phyloP scores from a whole-genome alignment of 106 monocot species.

The Dendrobium nobile region DNA sequence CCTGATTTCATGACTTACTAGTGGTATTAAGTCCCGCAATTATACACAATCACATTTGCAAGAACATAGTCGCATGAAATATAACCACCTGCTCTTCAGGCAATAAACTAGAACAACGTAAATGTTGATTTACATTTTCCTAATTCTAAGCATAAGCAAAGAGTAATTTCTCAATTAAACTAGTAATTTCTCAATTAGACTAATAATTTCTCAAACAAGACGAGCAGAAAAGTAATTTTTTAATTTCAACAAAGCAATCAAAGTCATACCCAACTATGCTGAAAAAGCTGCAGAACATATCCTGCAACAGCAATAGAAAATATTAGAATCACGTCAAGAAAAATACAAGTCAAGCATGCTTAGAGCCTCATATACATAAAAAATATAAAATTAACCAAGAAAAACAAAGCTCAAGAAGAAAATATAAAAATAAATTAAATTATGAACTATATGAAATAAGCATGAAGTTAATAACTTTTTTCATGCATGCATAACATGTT shows the following conservation, averaged over 20 bases:
- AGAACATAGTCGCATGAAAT: background rate
- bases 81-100: background rate
- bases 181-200: too few species aligned
- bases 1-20: background rate
- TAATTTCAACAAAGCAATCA: background rate
- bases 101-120: background rate
- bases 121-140: background rate
- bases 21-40: background rate
- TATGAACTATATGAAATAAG: too few species aligned
- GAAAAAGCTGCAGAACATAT: slow-evolving; percentile 99
- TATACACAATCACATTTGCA: background rate
- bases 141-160: background rate
- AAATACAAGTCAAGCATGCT: background rate
- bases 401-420: background rate
- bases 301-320: slow-evolving; percentile 45
- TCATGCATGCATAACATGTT: background rate
- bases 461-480: background rate
- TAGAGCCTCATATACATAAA: background rate
- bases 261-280: slow-evolving; percentile 76
- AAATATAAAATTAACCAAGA: background rate
- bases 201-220: background rate
- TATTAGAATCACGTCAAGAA: slow-evolving; percentile 14
- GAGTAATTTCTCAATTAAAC: background rate
- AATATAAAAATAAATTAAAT: background rate
- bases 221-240: too few species aligned